Conservation (phyloP, 345 rosid genomes). For the Salix exigua region DNA sequence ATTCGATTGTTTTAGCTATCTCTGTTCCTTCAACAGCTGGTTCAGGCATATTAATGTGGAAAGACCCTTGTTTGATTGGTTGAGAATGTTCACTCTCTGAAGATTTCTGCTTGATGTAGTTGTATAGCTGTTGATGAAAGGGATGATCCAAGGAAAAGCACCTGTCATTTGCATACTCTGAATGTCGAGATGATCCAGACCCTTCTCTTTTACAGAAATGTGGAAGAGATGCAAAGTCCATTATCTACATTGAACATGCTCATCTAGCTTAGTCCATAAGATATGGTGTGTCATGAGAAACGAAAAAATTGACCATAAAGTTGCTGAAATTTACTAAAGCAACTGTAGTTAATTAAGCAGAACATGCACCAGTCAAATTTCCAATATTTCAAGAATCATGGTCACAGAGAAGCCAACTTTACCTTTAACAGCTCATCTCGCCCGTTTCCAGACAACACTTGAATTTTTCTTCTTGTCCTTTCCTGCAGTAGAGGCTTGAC, state of each 20-base stretch:
- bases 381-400: background rate
- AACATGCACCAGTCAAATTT: background rate
- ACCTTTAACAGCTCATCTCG: slow-evolving; percentile 83
- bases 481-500: slow-evolving; percentile 95
- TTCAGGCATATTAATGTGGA: slow-evolving; percentile 82
- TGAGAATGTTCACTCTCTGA: slow-evolving; percentile 22
- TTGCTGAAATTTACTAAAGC: background rate
- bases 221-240: slow-evolving; percentile 77
- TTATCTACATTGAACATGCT: slow-evolving; percentile 46
- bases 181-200: slow-evolving; percentile 69
- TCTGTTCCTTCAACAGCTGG: slow-evolving; percentile 52
- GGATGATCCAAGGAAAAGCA: slow-evolving; percentile 80
- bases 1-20: slow-evolving; percentile 69
- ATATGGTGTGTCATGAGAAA: background rate
- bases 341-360: background rate
- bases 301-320: background rate
- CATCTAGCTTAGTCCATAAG: background rate
- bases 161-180: slow-evolving; percentile 38
- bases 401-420: slow-evolving; percentile 12
- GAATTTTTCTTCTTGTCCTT: slow-evolving; percentile 76
- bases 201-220: slow-evolving; percentile 86
- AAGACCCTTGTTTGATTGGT: slow-evolving; percentile 78
- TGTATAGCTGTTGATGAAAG: slow-evolving; percentile 82
- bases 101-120: slow-evolving; percentile 71
- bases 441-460: slow-evolving; percentile 74